phyloP scores from a whole-genome alignment of 192 early-diverging fungal species.

The Backusella tuberculispora region DNA sequence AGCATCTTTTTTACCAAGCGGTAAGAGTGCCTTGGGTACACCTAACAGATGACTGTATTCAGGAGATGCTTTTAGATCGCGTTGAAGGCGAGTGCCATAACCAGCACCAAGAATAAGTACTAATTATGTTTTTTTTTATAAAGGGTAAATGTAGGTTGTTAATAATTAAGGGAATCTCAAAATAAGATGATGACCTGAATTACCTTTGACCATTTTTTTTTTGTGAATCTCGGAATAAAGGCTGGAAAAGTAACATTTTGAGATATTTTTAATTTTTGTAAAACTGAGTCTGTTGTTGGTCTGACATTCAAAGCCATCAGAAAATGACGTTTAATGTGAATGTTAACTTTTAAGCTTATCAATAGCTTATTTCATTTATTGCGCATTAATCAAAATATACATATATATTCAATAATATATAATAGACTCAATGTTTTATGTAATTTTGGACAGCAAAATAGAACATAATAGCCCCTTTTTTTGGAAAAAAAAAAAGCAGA shows the following conservation, averaged over 20 bases:
- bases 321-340: too few species aligned
- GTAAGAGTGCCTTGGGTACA: conserved; percentile 54
- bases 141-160: background rate
- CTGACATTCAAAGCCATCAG: too few species aligned
- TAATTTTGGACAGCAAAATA: too few species aligned
- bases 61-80: conserved; percentile 42
- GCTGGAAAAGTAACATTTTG: background rate
- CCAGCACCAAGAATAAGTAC: conserved; percentile 64
- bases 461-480: too few species aligned
- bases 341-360: too few species aligned
- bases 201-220: conserved; percentile 3
- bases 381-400: too few species aligned
- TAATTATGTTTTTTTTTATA: background rate
- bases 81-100: conserved; percentile 63
- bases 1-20: conserved; percentile 45
- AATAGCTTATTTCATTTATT: too few species aligned
- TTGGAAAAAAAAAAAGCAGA: too few species aligned
- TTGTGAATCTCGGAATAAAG: conserved; percentile 5
- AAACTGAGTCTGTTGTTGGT: too few species aligned
- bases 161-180: background rate
- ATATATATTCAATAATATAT: too few species aligned
- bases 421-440: too few species aligned
- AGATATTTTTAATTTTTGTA: too few species aligned
- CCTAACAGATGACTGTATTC: conserved; percentile 45
- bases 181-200: background rate